Evolutionary conservation across 2,329 filamentous ascomycete species (phyloP), one percentile per base, ranked within the genome.

Genomic region (Colletotrichum liaoningense): DNA sequence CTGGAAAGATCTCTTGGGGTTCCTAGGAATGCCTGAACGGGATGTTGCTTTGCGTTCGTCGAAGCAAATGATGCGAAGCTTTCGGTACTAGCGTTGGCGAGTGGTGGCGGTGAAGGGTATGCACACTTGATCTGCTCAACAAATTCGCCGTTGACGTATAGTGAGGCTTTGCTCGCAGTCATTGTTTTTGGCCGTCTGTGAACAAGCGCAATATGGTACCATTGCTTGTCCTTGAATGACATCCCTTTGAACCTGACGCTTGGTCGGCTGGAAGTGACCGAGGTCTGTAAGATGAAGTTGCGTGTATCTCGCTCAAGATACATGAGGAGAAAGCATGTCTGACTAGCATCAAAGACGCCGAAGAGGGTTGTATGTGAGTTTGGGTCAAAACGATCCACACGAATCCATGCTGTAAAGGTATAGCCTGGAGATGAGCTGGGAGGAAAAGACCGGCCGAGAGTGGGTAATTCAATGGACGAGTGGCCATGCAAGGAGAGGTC

Each of bases 271-370:
- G 95, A 95, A 65, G 92, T 94, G 74, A 98, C 93, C 22, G 97
- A 98, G 8, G 97, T 98, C 83, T 99, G 97, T 6, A 99, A 86
- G 77, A 99, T 99, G 77, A 99, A 93, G 83, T 98, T 97, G 74
- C 90, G 94, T 2, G 95, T 97, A 81, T 98, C 95, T 79, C 93
- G 95, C 81, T 99, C 97, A 52, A 99, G 88, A 79, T 99, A 99
- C 73, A 95, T 92, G 77, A 99, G 90, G 46, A 99, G 85, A 79
- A 99, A 99, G 82, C 97, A 99, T 5, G 94, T 95, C 81, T 98
- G 96, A 5, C 91, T 95, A 4, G 93, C 88, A 83, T 99, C 97
- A 82, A 97, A 98, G 9, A 97, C 94, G 30, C 97, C 97, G 81
- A 99, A 99, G 16, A 99, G 89, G 0, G 97, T 99, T 0, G 97